phyloP scores from a whole-genome alignment of 371 early-diverging fungal species.

The Mortierella sp. region DNA sequence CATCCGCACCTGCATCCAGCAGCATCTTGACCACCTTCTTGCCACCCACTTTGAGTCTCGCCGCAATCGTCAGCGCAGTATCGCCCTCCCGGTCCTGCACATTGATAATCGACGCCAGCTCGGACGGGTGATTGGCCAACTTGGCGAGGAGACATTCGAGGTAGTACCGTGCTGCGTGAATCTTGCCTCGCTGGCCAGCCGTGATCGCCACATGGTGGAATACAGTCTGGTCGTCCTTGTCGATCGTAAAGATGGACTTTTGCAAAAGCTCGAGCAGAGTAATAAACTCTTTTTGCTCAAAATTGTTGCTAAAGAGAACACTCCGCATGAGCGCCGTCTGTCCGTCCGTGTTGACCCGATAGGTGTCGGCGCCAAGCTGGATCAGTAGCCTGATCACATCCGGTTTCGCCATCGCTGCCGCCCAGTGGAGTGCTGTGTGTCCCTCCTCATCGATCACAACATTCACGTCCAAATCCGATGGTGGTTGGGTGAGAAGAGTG shows the following conservation, averaged over 20 bases:
- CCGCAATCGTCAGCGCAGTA: constrained; percentile 92
- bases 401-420: constrained; percentile 90
- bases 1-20: constrained; percentile 87
- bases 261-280: constrained; percentile 81
- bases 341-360: constrained; percentile 83
- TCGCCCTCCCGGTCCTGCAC: constrained; percentile 90
- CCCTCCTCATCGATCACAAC: constrained; percentile 94
- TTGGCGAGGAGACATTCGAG: constrained; percentile 85
- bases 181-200: constrained; percentile 79
- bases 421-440: constrained; percentile 97
- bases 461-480: constrained; percentile 83
- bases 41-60: constrained; percentile 78
- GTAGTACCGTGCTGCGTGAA: constrained; percentile 86
- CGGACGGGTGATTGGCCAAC: constrained; percentile 63
- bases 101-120: constrained; percentile 82
- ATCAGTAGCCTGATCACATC: constrained; percentile 81
- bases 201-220: constrained; percentile 92
- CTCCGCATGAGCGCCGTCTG: constrained; percentile 94
- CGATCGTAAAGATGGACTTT: constrained; percentile 82
- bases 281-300: constrained; percentile 85
- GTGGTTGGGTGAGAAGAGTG: constrained; percentile 62
- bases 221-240: constrained; percentile 87
- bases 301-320: constrained; percentile 90
- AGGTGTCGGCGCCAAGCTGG: constrained; percentile 80
- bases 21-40: constrained; percentile 80